Evolutionary conservation across 140 eudicot genomes (phyloP).

Genomic region (Senecio squalidus): DNA sequence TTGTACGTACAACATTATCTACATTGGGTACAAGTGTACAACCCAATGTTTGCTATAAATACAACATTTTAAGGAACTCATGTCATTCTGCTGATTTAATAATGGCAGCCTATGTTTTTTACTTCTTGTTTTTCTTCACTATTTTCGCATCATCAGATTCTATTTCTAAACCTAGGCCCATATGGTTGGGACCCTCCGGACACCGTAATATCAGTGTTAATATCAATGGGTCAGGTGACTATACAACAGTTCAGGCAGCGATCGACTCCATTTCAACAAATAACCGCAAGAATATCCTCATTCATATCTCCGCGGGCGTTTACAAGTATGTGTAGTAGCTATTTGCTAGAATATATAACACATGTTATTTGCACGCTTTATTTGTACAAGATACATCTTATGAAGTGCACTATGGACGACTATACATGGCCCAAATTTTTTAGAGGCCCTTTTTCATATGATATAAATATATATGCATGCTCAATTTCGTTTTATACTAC

Average conservation of each 20-base stretch:
- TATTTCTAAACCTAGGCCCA: slow-evolving; percentile 32
- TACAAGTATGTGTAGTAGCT: slow-evolving; percentile 53
- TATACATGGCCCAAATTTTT: too few species aligned
- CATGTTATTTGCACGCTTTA: too few species aligned
- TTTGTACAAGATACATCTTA: too few species aligned
- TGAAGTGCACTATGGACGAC: too few species aligned
- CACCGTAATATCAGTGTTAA: slow-evolving; percentile 66
- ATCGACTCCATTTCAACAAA: slow-evolving; percentile 60
- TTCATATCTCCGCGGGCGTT: slow-evolving; percentile 59
- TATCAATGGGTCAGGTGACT: slow-evolving; percentile 60
- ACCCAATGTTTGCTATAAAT: slow-evolving; percentile 19
- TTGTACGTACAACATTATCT: slow-evolving; percentile 13
- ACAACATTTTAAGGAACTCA: slow-evolving; percentile 13
- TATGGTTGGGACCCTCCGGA: slow-evolving; percentile 85
- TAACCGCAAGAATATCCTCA: slow-evolving; percentile 57
- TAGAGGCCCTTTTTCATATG: too few species aligned
- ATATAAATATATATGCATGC: too few species aligned
- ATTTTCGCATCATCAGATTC: slow-evolving; percentile 11
- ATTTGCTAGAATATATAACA: too few species aligned
- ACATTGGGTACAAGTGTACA: slow-evolving; percentile 1
- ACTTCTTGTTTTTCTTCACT: slow-evolving; percentile 13
- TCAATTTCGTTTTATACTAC: too few species aligned
- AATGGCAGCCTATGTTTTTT: slow-evolving; percentile 28
- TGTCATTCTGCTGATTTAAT: slow-evolving; percentile 20
- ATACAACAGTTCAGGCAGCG: slow-evolving; percentile 67